A percentile compares a stretch with the other conserved stretches of the same genome.
Conservation (phyloP, 164 flowering plant species). For the Hamamelis virginiana region DNA sequence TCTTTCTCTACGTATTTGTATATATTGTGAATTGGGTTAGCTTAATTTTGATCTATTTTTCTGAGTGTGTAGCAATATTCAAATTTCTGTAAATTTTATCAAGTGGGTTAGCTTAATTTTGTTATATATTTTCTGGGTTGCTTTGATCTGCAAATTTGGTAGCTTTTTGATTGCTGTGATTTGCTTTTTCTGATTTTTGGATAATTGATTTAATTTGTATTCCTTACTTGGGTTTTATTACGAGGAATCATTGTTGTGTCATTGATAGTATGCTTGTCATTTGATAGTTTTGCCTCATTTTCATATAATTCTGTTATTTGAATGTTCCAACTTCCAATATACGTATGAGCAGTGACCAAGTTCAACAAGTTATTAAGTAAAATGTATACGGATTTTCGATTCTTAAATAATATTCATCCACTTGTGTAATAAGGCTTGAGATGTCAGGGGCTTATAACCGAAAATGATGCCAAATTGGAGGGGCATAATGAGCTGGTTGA, state of each 20-base stretch:
- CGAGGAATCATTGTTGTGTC: background rate
- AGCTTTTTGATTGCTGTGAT: background rate
- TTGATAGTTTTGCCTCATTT: background rate
- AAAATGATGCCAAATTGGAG: background rate
- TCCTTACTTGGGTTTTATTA: background rate
- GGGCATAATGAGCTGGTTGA: background rate
- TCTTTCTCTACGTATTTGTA: background rate
- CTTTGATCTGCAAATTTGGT: background rate
- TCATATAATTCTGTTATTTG: background rate
- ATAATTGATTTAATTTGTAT: background rate
- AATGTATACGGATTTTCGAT: too few species aligned
- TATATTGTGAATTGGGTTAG: background rate
- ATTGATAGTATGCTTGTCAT: background rate
- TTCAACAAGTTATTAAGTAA: background rate
- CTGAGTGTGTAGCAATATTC: background rate
- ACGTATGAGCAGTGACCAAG: background rate
- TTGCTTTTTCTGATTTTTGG: background rate
- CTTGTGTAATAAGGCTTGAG: background rate
- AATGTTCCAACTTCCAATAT: conserved; percentile 1
- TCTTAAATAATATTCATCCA: too few species aligned
- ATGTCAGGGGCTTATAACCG: background rate
- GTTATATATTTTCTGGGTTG: background rate
- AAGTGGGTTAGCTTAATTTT: too few species aligned
- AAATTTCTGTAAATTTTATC: background rate
- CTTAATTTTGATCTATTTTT: background rate